Base-by-base conservation (phyloP, 805 yeast genomes). In the Brettanomyces anomalus region DNA sequence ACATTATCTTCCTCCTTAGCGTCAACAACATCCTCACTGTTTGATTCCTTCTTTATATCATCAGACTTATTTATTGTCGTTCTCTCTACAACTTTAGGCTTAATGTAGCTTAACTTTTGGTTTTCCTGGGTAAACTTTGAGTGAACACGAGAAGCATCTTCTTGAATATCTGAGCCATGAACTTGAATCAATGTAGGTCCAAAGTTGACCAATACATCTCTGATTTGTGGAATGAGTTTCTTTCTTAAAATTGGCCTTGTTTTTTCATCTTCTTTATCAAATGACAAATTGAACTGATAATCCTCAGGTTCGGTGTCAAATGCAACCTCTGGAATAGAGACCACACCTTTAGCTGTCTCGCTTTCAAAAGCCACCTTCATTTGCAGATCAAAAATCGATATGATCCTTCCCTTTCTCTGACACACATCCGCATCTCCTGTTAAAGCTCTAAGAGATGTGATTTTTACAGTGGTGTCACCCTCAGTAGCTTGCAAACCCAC, bases 361-460 rank as follows among this genome's bases (percentile, higher is more conserved):
- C 43, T 87, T 6, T 57, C 61, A 53, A 79, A 76, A n/a, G n/a
- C 15, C 11, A 89, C 58, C 2, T 74, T 78, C 39, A 89, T 47
- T 47, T 79, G 74, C 58, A 93, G 67, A 55, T 93, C 98, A 62
- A 87, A 93, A 46, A 93, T 65, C 4, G 95, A 84, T 53, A 93
- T 89, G 20, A 90, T 94, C 62, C 90, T 89, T 14, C 99, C 98
- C 63, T 93, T 93, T 54, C 98, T 79, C 67, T 93, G 98, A 52
- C 87, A 83, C 26, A 93, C 97, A 58, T 89, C 98, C 50, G 89
- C 95, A 55, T 93, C 99, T 42, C 99, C 99, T 54, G 85, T 95
- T 17, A 90, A 71, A 15, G 76, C 65, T 16, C 78, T 73, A 14
- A 85, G 67, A 20, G 65, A 49, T 13, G 67, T 57, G 18, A 80